Base-by-base conservation (phyloP, 2,329 filamentous ascomycete species). In the Calonectria naviculata region DNA sequence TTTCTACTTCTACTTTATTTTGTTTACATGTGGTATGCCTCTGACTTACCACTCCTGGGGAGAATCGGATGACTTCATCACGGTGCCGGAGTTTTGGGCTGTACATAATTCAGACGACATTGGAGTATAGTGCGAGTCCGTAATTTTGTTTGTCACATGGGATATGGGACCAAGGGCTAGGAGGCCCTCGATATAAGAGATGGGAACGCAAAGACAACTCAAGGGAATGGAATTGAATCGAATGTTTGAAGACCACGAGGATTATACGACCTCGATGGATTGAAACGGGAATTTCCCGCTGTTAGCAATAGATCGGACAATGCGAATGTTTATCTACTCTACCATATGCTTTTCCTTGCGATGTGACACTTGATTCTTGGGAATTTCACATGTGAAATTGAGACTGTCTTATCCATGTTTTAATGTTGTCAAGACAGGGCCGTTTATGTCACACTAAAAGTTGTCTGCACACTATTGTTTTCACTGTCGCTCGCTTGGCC, bases 1-100 rank as follows among this genome's bases (percentile, higher is more conserved):
- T 56, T 66, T 44, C n/a, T 31, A 26, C 36, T 31, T 46, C 28
- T 60, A 31, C 46, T 49, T 54, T 44, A 34, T 8, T 52, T 47
- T 38, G 34, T 29, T n/a, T 58, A 26, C 60, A 58, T 47, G 61
- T 49, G 61, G 19, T 31, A 44, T 42, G 21, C 56, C 26, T 38
- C 17, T 49, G 63, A 56, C 21, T 21, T 28, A 47, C 42, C 44
- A 56, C 28, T 52, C 28, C 44, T 19, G 34, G n/a, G 26, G 31
- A 42, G 54, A 65, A 65, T 56, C 28, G 67, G 56, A 61, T 63
- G 68, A 29, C 31, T 54, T 38, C 24, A 52, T 54, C 24, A 34
- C 71, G 44, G 75, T 60, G 21, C 26, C 13, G 75, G 75, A 66
- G 75, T 77, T 64, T 68, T 63, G 28, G 63, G 21, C 19, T 68